These are phyloP conservation scores for Ophiostoma australiae DNA, from an alignment of 2,329 filamentous ascomycete genomes.

Conservation along the genomic window DNA sequence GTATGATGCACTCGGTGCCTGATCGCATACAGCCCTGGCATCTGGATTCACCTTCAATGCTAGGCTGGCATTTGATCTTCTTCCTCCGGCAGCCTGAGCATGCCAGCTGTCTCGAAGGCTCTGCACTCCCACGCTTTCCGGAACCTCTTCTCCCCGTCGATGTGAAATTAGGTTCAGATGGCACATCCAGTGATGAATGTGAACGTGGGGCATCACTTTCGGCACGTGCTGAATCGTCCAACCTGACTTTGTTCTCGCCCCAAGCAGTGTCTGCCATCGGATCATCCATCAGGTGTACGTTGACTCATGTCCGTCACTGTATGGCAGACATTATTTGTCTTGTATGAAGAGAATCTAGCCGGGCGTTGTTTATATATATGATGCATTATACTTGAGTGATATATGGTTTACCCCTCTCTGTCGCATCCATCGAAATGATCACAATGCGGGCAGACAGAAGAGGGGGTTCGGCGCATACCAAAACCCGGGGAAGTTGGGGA, in stretches of 20 bases:
- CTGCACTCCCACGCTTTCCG: slow-evolving; percentile 2
- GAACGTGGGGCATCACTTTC: not conserved
- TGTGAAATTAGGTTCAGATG: too few relatives aligned
- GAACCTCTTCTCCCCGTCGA: not conserved
- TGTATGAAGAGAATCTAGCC: not conserved
- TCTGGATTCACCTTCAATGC: not conserved
- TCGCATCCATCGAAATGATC: not conserved
- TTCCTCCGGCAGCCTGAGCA: slow-evolving; percentile 16
- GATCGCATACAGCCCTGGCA: slow-evolving; percentile 16
- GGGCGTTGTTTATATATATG: not conserved
- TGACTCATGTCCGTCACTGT: not conserved
- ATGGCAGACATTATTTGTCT: not conserved
- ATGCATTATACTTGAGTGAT: not conserved
- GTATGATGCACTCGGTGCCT: slow-evolving; percentile 16
- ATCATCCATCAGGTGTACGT: not conserved
- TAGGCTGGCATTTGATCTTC: slow-evolving; percentile 21
- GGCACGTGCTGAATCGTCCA: not conserved
- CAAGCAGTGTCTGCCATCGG: not conserved
- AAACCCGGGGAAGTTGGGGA: slow-evolving; percentile 6
- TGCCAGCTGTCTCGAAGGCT: slow-evolving; percentile 22
- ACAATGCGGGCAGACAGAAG: not conserved
- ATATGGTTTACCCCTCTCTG: not conserved
- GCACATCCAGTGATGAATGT: not conserved
- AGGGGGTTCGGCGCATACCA: not conserved
- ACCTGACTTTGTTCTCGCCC: not conserved